A percentile compares a stretch with the other conserved stretches of the same genome.
Conservation (phyloP, 2,329 filamentous ascomycete genomes). For the Colletotrichum spinosum region DNA sequence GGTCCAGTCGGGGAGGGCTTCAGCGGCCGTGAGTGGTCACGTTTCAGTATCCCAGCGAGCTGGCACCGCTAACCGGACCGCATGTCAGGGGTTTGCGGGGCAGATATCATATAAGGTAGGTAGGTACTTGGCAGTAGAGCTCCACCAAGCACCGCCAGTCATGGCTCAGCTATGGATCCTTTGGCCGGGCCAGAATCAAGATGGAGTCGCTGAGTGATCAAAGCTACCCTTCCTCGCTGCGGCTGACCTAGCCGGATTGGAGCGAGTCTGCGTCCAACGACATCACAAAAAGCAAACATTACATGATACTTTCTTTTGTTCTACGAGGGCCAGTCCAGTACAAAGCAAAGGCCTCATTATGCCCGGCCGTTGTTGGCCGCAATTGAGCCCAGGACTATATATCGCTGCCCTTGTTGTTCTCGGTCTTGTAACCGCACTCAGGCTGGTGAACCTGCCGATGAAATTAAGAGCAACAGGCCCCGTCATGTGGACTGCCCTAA, state of each 20-base stretch:
- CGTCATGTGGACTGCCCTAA: too few species aligned
- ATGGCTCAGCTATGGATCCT: constrained; percentile 26
- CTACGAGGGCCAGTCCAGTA: constrained; percentile 6
- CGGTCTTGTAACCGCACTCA: too few species aligned
- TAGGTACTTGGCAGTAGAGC: background rate
- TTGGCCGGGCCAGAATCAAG: constrained; percentile 20
- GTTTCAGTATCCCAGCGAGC: constrained; percentile 27
- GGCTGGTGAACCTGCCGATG: too few species aligned
- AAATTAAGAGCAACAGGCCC: too few species aligned
- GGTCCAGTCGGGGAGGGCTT: background rate
- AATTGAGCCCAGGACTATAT: too few species aligned
- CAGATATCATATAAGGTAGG: background rate
- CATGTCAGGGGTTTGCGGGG: constrained; percentile 20
- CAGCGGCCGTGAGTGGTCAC: constrained; percentile 17
- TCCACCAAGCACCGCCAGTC: constrained; percentile 9
- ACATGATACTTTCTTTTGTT: constrained; percentile 23
- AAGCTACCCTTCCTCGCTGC: constrained; percentile 20
- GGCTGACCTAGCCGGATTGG: constrained; percentile 25
- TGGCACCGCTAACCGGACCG: constrained; percentile 18
- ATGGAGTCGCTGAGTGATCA: constrained; percentile 24
- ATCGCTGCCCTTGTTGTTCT: too few species aligned
- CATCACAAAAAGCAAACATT: constrained; percentile 26
- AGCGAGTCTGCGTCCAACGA: constrained; percentile 28
- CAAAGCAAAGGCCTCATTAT: background rate
- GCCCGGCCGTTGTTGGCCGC: too few species aligned